Evolutionary conservation across 768 basidiomycete genomes (phyloP).

Genomic region (Xerocomus potaroensis): DNA sequence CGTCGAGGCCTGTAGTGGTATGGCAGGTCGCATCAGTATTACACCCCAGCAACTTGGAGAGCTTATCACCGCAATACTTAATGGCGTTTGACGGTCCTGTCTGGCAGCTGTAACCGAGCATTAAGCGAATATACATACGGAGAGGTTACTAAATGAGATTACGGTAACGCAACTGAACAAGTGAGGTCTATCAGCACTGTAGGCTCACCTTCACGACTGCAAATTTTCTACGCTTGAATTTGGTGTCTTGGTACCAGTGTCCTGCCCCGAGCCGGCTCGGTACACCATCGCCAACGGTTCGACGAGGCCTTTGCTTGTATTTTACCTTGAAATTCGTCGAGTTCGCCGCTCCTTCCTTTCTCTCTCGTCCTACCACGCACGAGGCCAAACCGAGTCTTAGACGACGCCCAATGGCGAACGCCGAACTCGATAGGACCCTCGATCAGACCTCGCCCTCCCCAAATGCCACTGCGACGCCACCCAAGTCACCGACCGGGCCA

Average conservation of each 20-base stretch:
- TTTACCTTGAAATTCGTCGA: conserved; percentile 11
- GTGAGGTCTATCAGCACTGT: conserved; percentile 20
- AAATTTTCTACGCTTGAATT: conserved; percentile 26
- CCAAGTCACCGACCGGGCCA: conserved; percentile 8
- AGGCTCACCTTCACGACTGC: conserved; percentile 15
- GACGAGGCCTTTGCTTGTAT: conserved; percentile 17
- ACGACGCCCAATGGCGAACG: conserved; percentile 20
- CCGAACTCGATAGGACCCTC: conserved; percentile 22
- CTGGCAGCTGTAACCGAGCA: conserved; percentile 6
- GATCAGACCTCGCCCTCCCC: conserved; percentile 18
- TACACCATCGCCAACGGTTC: conserved; percentile 5
- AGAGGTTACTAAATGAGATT: conserved; percentile 24
- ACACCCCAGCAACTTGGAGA: no score
- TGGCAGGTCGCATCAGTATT: not conserved
- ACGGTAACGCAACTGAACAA: conserved; percentile 16
- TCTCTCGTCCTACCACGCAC: not conserved
- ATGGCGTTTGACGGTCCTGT: not conserved
- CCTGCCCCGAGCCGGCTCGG: conserved; percentile 11
- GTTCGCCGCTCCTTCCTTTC: not conserved
- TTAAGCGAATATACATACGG: conserved; percentile 12
- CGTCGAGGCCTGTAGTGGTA: not conserved
- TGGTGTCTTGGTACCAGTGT: conserved; percentile 9
- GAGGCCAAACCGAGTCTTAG: not conserved
- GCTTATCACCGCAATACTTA: not conserved
- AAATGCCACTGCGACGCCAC: conserved; percentile 4